These are phyloP conservation scores for Jackrogersella multiformis DNA, from an alignment of 495 filamentous ascomycete genomes.

Conservation along the genomic window DNA sequence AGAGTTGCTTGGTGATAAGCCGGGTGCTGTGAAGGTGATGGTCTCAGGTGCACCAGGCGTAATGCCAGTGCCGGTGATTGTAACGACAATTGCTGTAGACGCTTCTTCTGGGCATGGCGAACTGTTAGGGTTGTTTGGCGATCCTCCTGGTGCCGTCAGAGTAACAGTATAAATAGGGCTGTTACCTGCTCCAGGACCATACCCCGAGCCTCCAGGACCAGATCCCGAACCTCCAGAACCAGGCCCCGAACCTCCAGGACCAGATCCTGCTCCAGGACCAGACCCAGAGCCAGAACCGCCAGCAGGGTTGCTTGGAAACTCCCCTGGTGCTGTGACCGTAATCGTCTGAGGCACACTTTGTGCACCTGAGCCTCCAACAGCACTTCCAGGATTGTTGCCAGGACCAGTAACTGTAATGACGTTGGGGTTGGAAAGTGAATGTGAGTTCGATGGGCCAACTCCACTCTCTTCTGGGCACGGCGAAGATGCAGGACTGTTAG, in stretches of 20 bases:
- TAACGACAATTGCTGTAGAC: conserved; percentile 22
- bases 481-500: conserved; percentile 21
- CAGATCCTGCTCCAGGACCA: not conserved
- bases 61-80: conserved; percentile 29
- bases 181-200: conserved; percentile 19
- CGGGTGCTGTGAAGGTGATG: conserved; percentile 26
- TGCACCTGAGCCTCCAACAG: conserved; percentile 21
- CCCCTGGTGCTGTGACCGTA: conserved; percentile 42
- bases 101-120: conserved; percentile 15
- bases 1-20: conserved; percentile 23
- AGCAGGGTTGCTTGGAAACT: conserved; percentile 27
- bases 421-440: no score
- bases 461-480: conserved; percentile 32
- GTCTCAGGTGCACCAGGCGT: conserved; percentile 27
- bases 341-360: conserved; percentile 35
- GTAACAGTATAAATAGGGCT: conserved; percentile 22
- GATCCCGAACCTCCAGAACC: not conserved
- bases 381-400: conserved; percentile 14
- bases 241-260: conserved; percentile 8
- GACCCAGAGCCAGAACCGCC: conserved; percentile 21
- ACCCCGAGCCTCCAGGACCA: conserved; percentile 9
- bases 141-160: conserved; percentile 22
- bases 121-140: conserved; percentile 9
- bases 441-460: not conserved
- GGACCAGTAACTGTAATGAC: conserved; percentile 21